phyloP scores from a whole-genome alignment of 768 basidiomycete genomes.

The Mycena rebaudengoi region DNA sequence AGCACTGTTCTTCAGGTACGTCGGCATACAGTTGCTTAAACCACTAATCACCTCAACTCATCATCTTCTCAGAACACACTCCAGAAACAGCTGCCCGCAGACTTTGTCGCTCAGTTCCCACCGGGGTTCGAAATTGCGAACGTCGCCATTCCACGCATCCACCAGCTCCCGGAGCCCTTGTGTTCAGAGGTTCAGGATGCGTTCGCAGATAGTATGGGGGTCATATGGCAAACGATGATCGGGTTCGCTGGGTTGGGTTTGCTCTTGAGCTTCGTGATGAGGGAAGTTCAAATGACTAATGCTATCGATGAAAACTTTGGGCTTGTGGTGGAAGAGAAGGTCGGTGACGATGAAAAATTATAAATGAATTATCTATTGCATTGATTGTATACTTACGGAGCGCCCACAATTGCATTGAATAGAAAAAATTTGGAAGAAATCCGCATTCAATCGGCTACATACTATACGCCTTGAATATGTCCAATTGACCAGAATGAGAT shows the following conservation, averaged over 20 bases:
- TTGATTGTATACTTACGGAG: no score
- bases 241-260: constrained; percentile 49
- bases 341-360: constrained; percentile 11
- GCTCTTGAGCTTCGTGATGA: constrained; percentile 43
- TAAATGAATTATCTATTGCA: neutral
- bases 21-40: no score
- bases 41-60: no score
- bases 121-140: constrained; percentile 19
- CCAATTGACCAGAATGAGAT: no score
- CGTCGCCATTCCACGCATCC: constrained; percentile 27
- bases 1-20: constrained; percentile 41
- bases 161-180: constrained; percentile 30
- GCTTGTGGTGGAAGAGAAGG: constrained; percentile 30
- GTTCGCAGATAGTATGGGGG: constrained; percentile 47
- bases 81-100: constrained; percentile 24
- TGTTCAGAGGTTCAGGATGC: constrained; percentile 46
- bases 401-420: no score
- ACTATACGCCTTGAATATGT: no score
- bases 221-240: constrained; percentile 54
- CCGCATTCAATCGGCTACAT: no score
- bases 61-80: constrained; percentile 56
- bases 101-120: constrained; percentile 22
- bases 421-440: no score
- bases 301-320: constrained; percentile 42
- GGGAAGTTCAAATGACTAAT: constrained; percentile 40